Evolutionary conservation across 257 asterid species (phyloP), one percentile per base, ranked within the genome.

Genomic region (Forsythia suspensa): DNA sequence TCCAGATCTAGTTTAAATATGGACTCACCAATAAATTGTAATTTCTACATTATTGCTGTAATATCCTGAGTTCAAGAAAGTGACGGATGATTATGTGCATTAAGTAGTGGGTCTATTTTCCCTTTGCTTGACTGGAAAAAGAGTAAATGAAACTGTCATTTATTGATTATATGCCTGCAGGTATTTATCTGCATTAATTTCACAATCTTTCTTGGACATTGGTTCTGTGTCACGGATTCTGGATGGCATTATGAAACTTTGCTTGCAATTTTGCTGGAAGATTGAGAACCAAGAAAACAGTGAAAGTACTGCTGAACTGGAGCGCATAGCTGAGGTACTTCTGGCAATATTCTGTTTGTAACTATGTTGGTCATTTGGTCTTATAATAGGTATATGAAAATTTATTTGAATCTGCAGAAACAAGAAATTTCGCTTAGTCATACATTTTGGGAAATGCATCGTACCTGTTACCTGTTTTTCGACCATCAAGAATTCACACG

Each of bases 201-300:
- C 98, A 59, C 97, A 94, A 80, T 94, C 98, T 29, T 96, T 96
- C 90, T 87, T 96, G 93, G 99, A 96, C 82, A 96, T 96, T 43
- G 99, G 98, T 80, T 92, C 98, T 39, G 97, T 94, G 68, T 94
- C 99, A 21, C 95, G 99, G 80, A 96, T 96, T 81, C 92, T 96
- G 86, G 97, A 94, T 77, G 97, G 99, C 70, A 96, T 96, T 71
- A 94, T 96, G 96, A 94, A 90, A 78, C 93, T 94, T 51, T 94
- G 99, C 84, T 83, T 90, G 82, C 97, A 91, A 85, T 96, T 94
- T 86, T 94, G 98, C 90, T 94, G 98, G 99, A 94, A 87, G 88
- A 83, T 94, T 70, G 99, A 96, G 84, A 88, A 82, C 87, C 92
- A 90, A 77, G 97, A 85, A 55, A 89, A 78, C 85, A 87, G 73